Evolutionary conservation across 2,329 filamentous ascomycete species (phyloP), one percentile per base, ranked within the genome.

Genomic region (Cercospora zeina): DNA sequence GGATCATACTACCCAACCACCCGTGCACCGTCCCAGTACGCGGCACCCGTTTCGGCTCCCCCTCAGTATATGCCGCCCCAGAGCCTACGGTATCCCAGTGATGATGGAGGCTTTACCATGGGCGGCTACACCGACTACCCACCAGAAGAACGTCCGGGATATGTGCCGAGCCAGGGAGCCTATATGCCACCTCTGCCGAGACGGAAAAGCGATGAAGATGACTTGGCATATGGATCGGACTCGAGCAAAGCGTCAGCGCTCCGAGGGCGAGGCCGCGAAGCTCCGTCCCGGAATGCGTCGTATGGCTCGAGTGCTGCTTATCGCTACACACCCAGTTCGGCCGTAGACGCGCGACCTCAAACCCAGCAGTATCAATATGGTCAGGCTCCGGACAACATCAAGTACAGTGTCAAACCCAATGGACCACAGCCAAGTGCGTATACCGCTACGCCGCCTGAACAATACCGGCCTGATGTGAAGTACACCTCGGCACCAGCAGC

Each of bases 71-170:
- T 54, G 14, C 42, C 62, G 14, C 58, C 33, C 4, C 49, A 54
- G 30, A 55, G 45, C 24, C 51, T 69, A 49, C 72, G 70, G 7
- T 73, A 72, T 54, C 72, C 73, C 8, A 34, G 54, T 13, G 70
- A 70, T 33, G 61, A 70, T 55, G 65, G 61, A 7, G 72, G 72
- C 64, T 74, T 78, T 34, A 78, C 77, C 54, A 79, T 79, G 77
- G 78, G 78, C 55, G 76, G 74, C 58, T 80, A 77, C 63, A 69
- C 72, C 24, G 78, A 80, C 63, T 72, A 79, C 9, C 78, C 78
- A 30, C 78, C 77, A 11, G 69, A 79, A 56, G 74, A 81, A 64
- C 71, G 78, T 4, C 77, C 78, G 2, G 76, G 73, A 36, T 79
- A 72, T 58, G 58, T 60, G 50, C 58, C 58, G n/a, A 62, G 57